Percentiles rank a stretch among this genome's conserved stretches.
Evolutionary conservation across 805 yeast species (phyloP).

Genomic region (Brettanomyces sp.): DNA sequence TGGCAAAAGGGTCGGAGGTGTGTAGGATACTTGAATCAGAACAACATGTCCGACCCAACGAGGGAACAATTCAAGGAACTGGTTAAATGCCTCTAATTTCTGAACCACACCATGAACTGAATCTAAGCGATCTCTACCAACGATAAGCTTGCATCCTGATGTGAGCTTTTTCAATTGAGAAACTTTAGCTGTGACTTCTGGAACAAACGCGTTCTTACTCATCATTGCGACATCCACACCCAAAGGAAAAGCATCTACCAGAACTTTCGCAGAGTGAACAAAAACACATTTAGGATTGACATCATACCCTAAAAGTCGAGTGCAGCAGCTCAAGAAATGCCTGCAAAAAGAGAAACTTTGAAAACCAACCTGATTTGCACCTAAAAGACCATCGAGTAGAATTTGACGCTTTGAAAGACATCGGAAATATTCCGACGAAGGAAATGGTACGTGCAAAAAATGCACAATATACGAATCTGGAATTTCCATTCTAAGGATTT

Average conservation of each 20-base stretch:
- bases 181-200: slow-evolving; percentile 51
- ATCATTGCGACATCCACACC: slow-evolving; percentile 77
- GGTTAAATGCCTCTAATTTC: slow-evolving; percentile 83
- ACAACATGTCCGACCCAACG: slow-evolving; percentile 80
- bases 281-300: slow-evolving; percentile 46
- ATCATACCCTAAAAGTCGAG: slow-evolving; percentile 80
- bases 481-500: slow-evolving; percentile 65
- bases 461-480: slow-evolving; percentile 70
- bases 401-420: slow-evolving; percentile 77
- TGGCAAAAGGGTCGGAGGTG: slow-evolving; percentile 36
- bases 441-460: slow-evolving; percentile 87
- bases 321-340: slow-evolving; percentile 85
- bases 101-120: slow-evolving; percentile 89
- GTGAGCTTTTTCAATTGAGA: slow-evolving; percentile 54
- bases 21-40: slow-evolving; percentile 84
- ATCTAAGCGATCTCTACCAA: slow-evolving; percentile 92
- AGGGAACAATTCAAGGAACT: slow-evolving; percentile 83
- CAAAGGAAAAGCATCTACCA: slow-evolving; percentile 71
- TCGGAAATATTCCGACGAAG: slow-evolving; percentile 87
- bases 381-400: slow-evolving; percentile 83
- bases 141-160: slow-evolving; percentile 63
- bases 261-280: slow-evolving; percentile 66
- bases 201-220: slow-evolving; percentile 49
- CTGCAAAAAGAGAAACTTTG: slow-evolving; percentile 81
- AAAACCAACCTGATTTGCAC: slow-evolving; percentile 78